phyloP scores from a whole-genome alignment of 106 monocot genomes.

The Ottelia alismoides region DNA sequence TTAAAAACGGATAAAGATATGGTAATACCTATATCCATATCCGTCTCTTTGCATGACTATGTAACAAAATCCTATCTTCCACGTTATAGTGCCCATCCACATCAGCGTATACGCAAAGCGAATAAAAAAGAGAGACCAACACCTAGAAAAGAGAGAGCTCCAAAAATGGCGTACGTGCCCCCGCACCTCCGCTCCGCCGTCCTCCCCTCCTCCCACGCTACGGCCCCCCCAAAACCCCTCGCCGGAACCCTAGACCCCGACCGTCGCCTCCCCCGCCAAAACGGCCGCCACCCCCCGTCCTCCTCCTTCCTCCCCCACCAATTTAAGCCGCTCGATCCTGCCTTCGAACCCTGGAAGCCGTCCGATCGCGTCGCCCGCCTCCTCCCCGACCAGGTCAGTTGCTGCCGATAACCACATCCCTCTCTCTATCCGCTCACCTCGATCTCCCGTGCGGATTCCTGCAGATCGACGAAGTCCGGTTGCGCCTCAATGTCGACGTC shows the following conservation, averaged over 20 bases:
- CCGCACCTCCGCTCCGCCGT: constrained; percentile 17
- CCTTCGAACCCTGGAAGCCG: constrained; percentile 29
- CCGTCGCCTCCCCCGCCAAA: neutral
- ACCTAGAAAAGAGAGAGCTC: too few species aligned
- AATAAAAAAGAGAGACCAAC: too few species aligned
- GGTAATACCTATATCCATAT: too few species aligned
- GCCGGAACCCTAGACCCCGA: constrained; percentile 13
- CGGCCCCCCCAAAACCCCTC: constrained; percentile 10
- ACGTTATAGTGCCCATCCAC: too few species aligned
- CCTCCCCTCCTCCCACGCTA: constrained; percentile 1
- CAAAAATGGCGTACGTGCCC: constrained; percentile 31
- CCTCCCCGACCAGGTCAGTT: constrained; percentile 24
- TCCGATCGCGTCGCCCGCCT: constrained; percentile 32
- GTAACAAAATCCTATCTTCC: too few species aligned
- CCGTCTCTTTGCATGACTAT: too few species aligned
- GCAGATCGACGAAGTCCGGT: constrained; percentile 45
- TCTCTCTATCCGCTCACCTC: too few species aligned
- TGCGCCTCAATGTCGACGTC: constrained; percentile 45
- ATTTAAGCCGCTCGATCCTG: constrained; percentile 15
- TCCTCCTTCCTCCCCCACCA: constrained; percentile 1
- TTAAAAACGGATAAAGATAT: too few species aligned
- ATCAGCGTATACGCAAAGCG: too few species aligned
- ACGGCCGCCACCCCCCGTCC: constrained; percentile 1
- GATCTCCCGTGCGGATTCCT: too few species aligned
- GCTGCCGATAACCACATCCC: too few species aligned